phyloP scores from a whole-genome alignment of 2,329 filamentous ascomycete species.

The Hypoxylon sp. region DNA sequence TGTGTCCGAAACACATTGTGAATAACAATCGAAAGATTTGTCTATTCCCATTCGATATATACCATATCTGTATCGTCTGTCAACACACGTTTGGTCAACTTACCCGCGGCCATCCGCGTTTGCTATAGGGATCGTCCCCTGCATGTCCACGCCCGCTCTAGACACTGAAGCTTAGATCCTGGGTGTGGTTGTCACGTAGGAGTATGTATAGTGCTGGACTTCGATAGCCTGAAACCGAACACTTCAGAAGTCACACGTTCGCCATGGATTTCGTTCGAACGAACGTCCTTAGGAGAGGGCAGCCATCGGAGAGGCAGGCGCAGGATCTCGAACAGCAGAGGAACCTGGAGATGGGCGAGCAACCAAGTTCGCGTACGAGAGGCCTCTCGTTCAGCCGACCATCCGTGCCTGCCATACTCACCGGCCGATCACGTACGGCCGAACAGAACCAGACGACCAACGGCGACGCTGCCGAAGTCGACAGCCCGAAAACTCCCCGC shows the following conservation, averaged over 20 bases:
- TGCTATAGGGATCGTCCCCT: background rate
- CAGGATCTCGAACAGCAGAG: constrained; percentile 34
- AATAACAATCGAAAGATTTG: constrained; percentile 18
- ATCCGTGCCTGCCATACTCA: constrained; percentile 29
- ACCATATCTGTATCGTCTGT: background rate
- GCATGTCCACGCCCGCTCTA: background rate
- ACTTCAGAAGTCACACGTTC: constrained; percentile 20
- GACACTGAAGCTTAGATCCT: constrained; percentile 7
- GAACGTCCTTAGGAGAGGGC: constrained; percentile 32
- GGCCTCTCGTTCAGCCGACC: constrained; percentile 29
- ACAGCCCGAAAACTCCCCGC: constrained; percentile 58
- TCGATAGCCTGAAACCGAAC: constrained; percentile 27
- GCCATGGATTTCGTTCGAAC: constrained; percentile 39
- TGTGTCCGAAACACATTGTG: constrained; percentile 31
- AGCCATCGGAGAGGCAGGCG: constrained; percentile 18
- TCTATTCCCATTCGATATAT: constrained; percentile 17
- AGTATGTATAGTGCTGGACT: constrained; percentile 31
- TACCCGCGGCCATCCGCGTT: constrained; percentile 15
- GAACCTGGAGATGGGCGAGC: constrained; percentile 32
- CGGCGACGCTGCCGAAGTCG: constrained; percentile 38
- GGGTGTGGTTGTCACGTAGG: constrained; percentile 10
- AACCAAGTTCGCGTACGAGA: constrained; percentile 25
- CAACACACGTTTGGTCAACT: constrained; percentile 16
- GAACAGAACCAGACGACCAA: constrained; percentile 20
- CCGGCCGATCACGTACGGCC: constrained; percentile 22